phyloP scores from a whole-genome alignment of 1,139 yeast genomes.

The Kodamaea plutei region DNA sequence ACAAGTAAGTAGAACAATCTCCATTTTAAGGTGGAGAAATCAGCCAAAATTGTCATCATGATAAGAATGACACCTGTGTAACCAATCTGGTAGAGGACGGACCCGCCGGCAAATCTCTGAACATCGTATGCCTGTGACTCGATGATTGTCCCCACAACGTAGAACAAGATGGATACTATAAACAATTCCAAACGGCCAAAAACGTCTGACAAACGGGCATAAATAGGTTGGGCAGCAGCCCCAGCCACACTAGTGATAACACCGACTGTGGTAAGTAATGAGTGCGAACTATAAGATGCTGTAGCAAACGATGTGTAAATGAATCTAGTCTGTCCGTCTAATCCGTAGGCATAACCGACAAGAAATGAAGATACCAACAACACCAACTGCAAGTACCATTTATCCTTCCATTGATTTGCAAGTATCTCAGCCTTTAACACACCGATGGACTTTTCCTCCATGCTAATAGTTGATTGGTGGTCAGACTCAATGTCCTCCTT shows the following conservation, averaged over 20 bases:
- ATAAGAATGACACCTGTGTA: constrained; percentile 19
- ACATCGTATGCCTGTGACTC: constrained; percentile 22
- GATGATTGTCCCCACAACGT: constrained; percentile 20
- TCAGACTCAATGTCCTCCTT: too few species aligned
- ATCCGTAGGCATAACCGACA: constrained; percentile 29
- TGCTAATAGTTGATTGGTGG: too few species aligned
- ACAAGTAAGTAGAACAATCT: constrained; percentile 19
- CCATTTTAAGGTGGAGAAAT: constrained; percentile 21
- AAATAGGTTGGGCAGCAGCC: constrained; percentile 21
- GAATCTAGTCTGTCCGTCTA: constrained; percentile 19
- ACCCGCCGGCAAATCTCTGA: constrained; percentile 21
- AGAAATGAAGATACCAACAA: constrained; percentile 22
- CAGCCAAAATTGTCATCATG: constrained; percentile 18
- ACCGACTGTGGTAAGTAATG: constrained; percentile 18
- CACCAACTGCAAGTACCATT: constrained; percentile 15
- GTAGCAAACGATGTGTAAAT: constrained; percentile 18
- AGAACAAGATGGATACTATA: constrained; percentile 16
- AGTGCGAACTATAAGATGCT: constrained; percentile 16
- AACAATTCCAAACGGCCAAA: constrained; percentile 21
- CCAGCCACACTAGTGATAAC: constrained; percentile 20
- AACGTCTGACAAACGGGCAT: constrained; percentile 19
- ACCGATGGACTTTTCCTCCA: constrained; percentile 20
- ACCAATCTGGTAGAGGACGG: constrained; percentile 21
- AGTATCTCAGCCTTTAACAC: constrained; percentile 33
- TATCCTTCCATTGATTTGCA: constrained; percentile 24